A percentile compares a stretch with the other conserved stretches of the same genome.
Conservation (phyloP, 2,329 filamentous ascomycete genomes). For the Myriangium duriaei region DNA sequence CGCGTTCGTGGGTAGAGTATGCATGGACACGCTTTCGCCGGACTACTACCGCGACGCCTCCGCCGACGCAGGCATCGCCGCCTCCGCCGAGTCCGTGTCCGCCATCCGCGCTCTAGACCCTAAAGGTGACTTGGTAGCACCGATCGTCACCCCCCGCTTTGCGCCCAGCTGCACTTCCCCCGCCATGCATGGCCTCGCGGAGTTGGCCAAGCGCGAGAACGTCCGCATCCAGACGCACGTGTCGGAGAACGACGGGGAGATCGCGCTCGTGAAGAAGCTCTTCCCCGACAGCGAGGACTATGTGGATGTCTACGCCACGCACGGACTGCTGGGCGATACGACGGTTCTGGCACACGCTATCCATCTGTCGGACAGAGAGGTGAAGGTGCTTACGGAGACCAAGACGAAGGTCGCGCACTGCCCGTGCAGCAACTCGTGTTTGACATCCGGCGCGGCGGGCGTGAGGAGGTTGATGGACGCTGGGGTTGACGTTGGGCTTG, state of each 20-base stretch:
- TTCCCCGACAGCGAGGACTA: conserved; percentile 58
- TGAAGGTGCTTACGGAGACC: conserved; percentile 46
- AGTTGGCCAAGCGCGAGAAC: conserved; percentile 47
- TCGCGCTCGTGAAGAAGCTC: conserved; percentile 54
- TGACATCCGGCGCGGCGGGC: conserved; percentile 66
- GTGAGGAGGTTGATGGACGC: conserved; percentile 62
- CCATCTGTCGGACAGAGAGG: conserved; percentile 58
- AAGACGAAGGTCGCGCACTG: conserved; percentile 68
- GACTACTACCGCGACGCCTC: conserved; percentile 68
- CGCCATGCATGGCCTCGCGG: conserved; percentile 51
- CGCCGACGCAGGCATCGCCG: conserved; percentile 46
- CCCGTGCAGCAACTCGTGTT: conserved; percentile 70
- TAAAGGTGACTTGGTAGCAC: conserved; percentile 49
- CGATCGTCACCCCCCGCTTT: conserved; percentile 64
- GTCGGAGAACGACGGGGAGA: conserved; percentile 66
- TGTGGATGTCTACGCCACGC: conserved; percentile 63
- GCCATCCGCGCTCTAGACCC: conserved; percentile 60
- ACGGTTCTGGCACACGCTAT: conserved; percentile 82
- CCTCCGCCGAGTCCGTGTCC: conserved; percentile 29
- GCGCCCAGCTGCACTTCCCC: conserved; percentile 41
- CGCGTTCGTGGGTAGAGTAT: conserved; percentile 85
- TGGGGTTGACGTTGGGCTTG: conserved; percentile 69
- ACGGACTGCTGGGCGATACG: conserved; percentile 53
- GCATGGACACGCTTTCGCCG: conserved; percentile 76
- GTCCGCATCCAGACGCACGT: conserved; percentile 81